Conservation (phyloP, 306 rosid species). For the Quercus aquifolioides region DNA sequence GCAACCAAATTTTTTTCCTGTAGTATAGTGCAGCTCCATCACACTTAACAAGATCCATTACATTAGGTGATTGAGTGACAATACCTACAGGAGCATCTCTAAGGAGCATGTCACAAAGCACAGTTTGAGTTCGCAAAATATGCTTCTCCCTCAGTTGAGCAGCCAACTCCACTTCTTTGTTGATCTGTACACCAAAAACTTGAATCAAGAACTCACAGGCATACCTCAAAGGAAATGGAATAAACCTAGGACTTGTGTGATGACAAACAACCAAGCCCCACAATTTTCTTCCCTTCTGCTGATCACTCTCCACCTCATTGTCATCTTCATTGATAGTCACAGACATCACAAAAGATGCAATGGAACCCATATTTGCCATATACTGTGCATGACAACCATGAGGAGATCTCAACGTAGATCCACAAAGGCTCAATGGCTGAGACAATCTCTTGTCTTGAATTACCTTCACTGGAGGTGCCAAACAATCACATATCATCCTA, state of each 20-base stretch:
- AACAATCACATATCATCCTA: constrained; percentile 48
- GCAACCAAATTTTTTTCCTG: constrained; percentile 33
- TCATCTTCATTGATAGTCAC: constrained; percentile 34
- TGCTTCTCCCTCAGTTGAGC: constrained; percentile 40
- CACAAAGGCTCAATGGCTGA: constrained; percentile 40
- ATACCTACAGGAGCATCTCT: constrained; percentile 42
- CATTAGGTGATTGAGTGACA: constrained; percentile 36
- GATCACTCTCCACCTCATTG: constrained; percentile 30
- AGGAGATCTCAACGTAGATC: constrained; percentile 42
- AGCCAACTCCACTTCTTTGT: constrained; percentile 42
- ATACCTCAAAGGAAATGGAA: constrained; percentile 45
- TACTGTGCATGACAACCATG: constrained; percentile 43
- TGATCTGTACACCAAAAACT: constrained; percentile 42
- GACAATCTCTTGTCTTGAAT: constrained; percentile 32
- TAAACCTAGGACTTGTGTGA: constrained; percentile 44
- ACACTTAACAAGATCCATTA: constrained; percentile 42
- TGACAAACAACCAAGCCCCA: constrained; percentile 53
- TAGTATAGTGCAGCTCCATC: constrained; percentile 46
- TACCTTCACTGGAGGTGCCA: constrained; percentile 43
- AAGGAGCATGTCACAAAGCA: constrained; percentile 50
- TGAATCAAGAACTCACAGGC: constrained; percentile 52
- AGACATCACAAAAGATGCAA: constrained; percentile 44
- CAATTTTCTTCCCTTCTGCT: constrained; percentile 33
- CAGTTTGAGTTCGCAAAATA: constrained; percentile 31
- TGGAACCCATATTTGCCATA: constrained; percentile 43